A percentile compares a stretch with the other conserved stretches of the same genome.
These are phyloP conservation scores for Acanthamoeba polyphaga DNA, from an alignment of 208 protist genomes.

Conservation along the genomic window DNA sequence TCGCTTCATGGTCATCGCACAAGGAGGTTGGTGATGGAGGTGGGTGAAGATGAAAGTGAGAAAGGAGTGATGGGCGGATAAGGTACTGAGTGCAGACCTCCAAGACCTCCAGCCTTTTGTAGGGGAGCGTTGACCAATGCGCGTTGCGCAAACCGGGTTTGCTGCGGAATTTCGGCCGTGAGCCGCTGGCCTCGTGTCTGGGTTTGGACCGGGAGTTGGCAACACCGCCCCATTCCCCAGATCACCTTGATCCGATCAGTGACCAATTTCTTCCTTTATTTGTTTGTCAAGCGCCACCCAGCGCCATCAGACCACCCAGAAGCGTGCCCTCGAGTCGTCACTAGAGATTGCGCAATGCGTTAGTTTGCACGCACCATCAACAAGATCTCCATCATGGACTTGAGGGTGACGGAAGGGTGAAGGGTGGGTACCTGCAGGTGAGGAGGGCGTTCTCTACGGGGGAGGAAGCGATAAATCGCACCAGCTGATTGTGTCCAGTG, in stretches of 20 bases:
- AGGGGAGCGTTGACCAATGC: neutral
- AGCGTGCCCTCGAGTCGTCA: neutral
- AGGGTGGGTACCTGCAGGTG: slow-evolving; percentile 7
- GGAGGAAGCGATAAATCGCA: slow-evolving; percentile 14
- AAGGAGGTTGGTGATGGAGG: neutral
- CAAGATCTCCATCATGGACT: too few relatives aligned
- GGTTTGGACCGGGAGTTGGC: neutral
- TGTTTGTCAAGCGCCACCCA: neutral
- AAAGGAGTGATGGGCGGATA: neutral
- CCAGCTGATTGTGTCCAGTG: slow-evolving; percentile 10
- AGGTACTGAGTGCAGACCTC: too few relatives aligned
- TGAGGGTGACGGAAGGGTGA: neutral
- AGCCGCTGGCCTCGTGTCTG: neutral
- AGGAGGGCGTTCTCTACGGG: slow-evolving; percentile 17
- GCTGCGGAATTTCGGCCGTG: neutral
- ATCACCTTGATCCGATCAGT: too few relatives aligned
- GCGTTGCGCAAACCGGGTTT: neutral
- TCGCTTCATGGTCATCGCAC: neutral
- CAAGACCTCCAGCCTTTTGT: neutral
- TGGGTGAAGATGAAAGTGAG: neutral
- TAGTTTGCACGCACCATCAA: neutral
- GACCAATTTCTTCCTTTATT: too few relatives aligned
- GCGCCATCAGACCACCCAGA: neutral
- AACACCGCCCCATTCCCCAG: too few relatives aligned
- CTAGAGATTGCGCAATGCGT: neutral